Evolutionary conservation across 768 basidiomycete genomes (phyloP), one percentile per base, ranked within the genome.

Genomic region (Exidia glandulosa): DNA sequence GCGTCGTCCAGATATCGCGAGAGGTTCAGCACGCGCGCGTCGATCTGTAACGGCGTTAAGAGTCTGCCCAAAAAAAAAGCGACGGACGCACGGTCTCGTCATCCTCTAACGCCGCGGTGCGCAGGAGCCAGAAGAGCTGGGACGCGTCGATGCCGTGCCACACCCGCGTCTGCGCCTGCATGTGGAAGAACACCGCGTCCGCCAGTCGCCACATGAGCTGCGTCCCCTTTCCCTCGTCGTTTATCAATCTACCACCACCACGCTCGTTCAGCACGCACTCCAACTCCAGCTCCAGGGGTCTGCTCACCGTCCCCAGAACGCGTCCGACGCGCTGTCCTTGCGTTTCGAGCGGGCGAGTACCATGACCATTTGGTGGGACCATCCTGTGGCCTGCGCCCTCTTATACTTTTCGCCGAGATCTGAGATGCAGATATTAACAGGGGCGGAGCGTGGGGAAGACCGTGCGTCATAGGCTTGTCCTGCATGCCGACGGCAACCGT

Each of bases 141-240:
- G 50, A 54, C 27, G 50, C 50, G 29, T 54, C 50, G 50, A 54
- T 54, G 30, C 50, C 50, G 50, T 54, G 50, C 50, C 50, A 54
- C 14, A 54, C 50, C 16, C 50, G 25, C 50, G 27, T 27, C 30
- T 27, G 25, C 50, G 25, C 50, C 50, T 54, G 50, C 50, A 54
- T 54, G 50, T 54, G 30, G 50, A 54, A 54, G 30, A 54, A 54
- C 50, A 54, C 50, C 6, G 50, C 25, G 50, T 54, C 50, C 27
- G 50, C 50, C 30, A 54, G 50, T 4, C 50, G 50, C 50, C 50
- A 54, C 50, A 54, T 54, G 9, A 54, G 27, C 50, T 25, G 25
- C 27, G 50, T 54, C 25, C 50, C 50, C 25, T 27, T 31, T 4
- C 50, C 50, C 14, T 54, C 30, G 14, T 54, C 50, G 50, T 54